phyloP scores from a whole-genome alignment of 441 rosid species.

The Metrosideros polymorpha region DNA sequence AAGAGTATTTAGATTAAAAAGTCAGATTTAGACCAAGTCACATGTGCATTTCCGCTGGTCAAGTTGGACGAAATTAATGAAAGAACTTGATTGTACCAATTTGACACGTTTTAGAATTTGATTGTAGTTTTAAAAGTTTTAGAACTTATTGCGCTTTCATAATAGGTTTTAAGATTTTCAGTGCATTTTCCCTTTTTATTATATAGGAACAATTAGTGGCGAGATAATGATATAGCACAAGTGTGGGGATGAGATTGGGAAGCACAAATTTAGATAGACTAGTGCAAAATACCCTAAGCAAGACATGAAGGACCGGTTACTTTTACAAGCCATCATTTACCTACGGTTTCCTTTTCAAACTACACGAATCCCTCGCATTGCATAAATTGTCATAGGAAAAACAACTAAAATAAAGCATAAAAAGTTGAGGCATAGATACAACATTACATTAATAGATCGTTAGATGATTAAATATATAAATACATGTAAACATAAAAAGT shows the following conservation, averaged over 20 bases:
- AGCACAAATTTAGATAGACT: background rate
- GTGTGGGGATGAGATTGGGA: background rate
- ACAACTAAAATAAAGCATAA: background rate
- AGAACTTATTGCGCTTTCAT: too few relatives aligned
- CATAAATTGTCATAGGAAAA: background rate
- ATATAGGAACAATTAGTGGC: background rate
- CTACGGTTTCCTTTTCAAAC: background rate
- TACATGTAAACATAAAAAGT: background rate
- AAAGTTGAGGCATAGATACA: background rate
- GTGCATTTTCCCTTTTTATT: too few relatives aligned
- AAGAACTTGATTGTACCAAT: background rate
- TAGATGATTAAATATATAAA: background rate
- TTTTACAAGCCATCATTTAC: background rate
- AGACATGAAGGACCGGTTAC: background rate
- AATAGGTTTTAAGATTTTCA: background rate
- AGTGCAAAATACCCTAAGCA: background rate
- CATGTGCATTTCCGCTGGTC: background rate
- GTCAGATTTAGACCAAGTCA: background rate
- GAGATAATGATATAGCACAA: background rate
- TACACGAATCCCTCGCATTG: background rate
- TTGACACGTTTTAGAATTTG: too few relatives aligned
- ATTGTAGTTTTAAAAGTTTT: background rate
- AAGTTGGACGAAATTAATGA: too few relatives aligned
- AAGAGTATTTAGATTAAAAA: too few relatives aligned
- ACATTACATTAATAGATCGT: background rate